phyloP scores from a whole-genome alignment of 257 asterid species.

The Lycium barbarum region DNA sequence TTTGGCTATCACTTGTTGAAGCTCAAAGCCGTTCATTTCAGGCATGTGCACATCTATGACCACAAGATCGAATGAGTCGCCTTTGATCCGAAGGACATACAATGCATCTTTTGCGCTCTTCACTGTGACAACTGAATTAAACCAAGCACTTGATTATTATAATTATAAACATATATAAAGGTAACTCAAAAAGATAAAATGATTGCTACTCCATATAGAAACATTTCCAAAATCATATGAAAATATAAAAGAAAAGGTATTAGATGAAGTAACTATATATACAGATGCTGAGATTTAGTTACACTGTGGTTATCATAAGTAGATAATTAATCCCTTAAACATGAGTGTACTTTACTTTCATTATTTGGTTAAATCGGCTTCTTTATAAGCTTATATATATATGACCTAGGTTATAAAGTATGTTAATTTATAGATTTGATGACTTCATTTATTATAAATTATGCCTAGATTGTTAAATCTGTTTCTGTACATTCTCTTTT shows the following conservation, averaged over 20 bases:
- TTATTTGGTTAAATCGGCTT: neutral
- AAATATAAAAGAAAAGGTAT: neutral
- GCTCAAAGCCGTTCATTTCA: slow-evolving; percentile 55
- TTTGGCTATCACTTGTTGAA: slow-evolving; percentile 49
- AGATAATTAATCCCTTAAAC: neutral
- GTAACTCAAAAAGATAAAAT: neutral
- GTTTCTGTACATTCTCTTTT: neutral
- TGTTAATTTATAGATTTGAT: neutral
- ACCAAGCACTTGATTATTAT: neutral
- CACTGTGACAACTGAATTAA: slow-evolving; percentile 15
- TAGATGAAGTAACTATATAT: neutral
- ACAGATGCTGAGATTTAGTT: neutral
- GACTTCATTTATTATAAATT: neutral
- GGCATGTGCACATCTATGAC: slow-evolving; percentile 60
- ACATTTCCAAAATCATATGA: neutral
- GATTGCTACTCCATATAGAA: neutral
- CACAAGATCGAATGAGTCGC: neutral
- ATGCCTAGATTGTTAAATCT: neutral
- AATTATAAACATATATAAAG: neutral
- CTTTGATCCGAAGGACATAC: neutral
- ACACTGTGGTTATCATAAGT: neutral
- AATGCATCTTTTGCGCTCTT: slow-evolving; percentile 14
- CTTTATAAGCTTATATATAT: neutral
- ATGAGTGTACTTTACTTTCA: neutral
- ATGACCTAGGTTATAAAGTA: neutral